phyloP scores from a whole-genome alignment of 73 alveolate species.

The Tetrahymena borealis region DNA sequence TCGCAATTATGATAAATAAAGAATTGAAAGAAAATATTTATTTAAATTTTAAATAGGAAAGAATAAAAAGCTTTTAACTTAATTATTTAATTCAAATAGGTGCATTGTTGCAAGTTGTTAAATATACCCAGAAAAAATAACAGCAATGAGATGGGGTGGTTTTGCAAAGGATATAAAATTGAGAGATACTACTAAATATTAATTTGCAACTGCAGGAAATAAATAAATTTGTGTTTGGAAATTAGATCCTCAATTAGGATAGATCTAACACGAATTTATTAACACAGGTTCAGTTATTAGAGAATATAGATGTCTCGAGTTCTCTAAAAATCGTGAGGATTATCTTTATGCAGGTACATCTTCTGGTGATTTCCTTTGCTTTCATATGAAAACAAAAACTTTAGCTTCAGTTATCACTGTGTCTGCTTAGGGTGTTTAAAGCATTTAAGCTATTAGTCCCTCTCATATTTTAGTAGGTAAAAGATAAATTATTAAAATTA shows the following conservation, averaged over 20 bases:
- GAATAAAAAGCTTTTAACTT: too few species aligned
- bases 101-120: slow-evolving; percentile 54
- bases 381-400: slow-evolving; percentile 69
- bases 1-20: too few species aligned
- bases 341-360: slow-evolving; percentile 90
- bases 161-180: slow-evolving; percentile 84
- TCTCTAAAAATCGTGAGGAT: slow-evolving; percentile 80
- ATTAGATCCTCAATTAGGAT: slow-evolving; percentile 83
- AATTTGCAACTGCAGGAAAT: slow-evolving; percentile 91
- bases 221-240: slow-evolving; percentile 83
- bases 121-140: slow-evolving; percentile 79
- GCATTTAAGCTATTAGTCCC: slow-evolving; percentile 71
- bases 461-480: slow-evolving; percentile 85
- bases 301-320: slow-evolving; percentile 83
- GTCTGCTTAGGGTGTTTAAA: slow-evolving; percentile 87
- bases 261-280: slow-evolving; percentile 70
- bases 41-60: too few species aligned
- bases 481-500: too few species aligned
- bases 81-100: too few species aligned
- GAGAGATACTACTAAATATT: slow-evolving; percentile 78
- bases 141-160: slow-evolving; percentile 88
- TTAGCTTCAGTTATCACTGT: slow-evolving; percentile 7
- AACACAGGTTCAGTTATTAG: slow-evolving; percentile 83
- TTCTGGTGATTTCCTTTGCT: slow-evolving; percentile 88
- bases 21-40: too few species aligned